Conservation (phyloP, 139 green algal species). For the Bryopsis sp. region DNA sequence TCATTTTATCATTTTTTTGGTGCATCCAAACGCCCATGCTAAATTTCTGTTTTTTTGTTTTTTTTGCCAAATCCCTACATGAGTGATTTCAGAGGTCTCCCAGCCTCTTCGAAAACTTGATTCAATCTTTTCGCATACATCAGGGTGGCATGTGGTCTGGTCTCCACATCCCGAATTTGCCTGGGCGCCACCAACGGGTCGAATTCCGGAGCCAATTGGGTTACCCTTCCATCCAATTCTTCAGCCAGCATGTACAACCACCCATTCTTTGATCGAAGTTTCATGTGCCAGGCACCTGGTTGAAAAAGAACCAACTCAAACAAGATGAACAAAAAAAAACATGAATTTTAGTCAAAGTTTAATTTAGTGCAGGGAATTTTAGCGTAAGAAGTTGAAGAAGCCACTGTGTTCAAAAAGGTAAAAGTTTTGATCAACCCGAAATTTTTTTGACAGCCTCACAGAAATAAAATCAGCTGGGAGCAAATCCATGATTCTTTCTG, state of each 20-base stretch:
- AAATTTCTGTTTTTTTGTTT: too few species aligned
- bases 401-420: too few species aligned
- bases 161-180: background rate
- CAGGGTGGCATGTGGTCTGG: background rate
- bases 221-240: constrained; percentile 3
- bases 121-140: constrained; percentile 2
- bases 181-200: background rate
- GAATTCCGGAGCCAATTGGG: background rate
- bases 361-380: too few species aligned
- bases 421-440: too few species aligned
- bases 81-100: background rate
- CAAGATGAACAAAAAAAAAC: too few species aligned
- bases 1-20: too few species aligned
- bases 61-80: too few species aligned
- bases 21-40: too few species aligned
- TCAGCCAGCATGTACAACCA: background rate
- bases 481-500: background rate
- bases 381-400: too few species aligned
- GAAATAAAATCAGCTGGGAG: background rate
- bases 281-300: constrained; percentile 19
- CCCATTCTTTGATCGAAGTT: constrained; percentile 3
- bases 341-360: too few species aligned
- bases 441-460: too few species aligned
- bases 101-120: constrained; percentile 10
- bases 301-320: too few species aligned